Base-by-base conservation (phyloP, 1,284 basidiomycete genomes). In the Cystobasidium pallidum region DNA sequence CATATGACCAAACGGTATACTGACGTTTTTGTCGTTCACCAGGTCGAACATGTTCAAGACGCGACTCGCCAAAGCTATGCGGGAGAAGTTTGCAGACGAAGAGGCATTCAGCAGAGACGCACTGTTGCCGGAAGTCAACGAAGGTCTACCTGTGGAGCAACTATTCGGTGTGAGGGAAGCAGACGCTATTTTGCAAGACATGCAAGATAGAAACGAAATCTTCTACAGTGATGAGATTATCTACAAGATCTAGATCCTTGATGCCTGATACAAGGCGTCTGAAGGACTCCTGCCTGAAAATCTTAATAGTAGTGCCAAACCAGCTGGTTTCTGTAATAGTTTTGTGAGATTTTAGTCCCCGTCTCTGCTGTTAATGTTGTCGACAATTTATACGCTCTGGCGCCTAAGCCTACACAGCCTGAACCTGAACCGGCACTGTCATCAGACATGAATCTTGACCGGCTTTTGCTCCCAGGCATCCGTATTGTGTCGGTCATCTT, bases 101-200 rank as follows among this genome's bases (percentile, higher is more conserved):
- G 87, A 88, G 73, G 87, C 87, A 73, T 83, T 92, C 58, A 86
- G 88, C 75, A 83, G 95, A 64, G 83, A 83, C 26, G 86, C 89
- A 34, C 84, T 97, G 43, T 81, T 97, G 26, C 86, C 89, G 74
- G 81, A 86, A 66, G 83, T 98, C 80, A 98, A 99, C 79, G 85
- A 88, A 75, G 91, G 90, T 17, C 81, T 95, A 58, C 79, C 85
- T 19, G 86, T 86, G 1, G 86, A 86, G 45, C 84, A 85, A 24
- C 82, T 93, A 57, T 98, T 93, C 80, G 88, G 89, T 10, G 88
- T 87, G 0, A 84, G 85, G 26, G 94, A 98, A 81, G 94, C 91
- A 7, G 84, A 87, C 75, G 82, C 83, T 57, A 78, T 79, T 26
- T 76, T 82, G 10, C 68, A 68, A 54, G 74, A 75, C 49, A 97